Base-by-base conservation (phyloP, 768 basidiomycete species). In the Calocera cornea region DNA sequence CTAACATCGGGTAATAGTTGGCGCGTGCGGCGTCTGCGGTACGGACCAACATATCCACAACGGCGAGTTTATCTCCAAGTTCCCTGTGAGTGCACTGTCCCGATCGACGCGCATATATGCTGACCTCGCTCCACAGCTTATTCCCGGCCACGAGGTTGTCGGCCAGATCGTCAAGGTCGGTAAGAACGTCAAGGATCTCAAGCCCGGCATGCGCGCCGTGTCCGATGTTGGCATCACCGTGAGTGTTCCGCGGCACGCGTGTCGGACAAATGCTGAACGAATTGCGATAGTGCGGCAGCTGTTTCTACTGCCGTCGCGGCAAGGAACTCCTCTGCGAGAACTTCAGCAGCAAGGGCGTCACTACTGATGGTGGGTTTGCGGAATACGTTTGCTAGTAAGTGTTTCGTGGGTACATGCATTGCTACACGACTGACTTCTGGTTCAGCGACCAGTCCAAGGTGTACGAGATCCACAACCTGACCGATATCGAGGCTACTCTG, bases 251-350 rank as follows among this genome's bases (percentile, higher is more conserved):
- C 29, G 31, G 16, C 12, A 31, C 65, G 16, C 41, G 68, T 71
- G 70, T 31, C 27, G 27, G 44, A 65, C 19, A 12, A 19, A 14
- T 34, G 22, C n/a, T 64, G 24, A 49, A 34, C 27, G 16, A 34
- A 33, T 72, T 24, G 29, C 17, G 44, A 29, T 70, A 91, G 89
- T 94, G 92, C 78, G 88, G 86, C 8, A 81, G 80, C 68, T 95
- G 92, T 77, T 92, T 92, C 78, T 92, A 86, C 78, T 95, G 93
- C 77, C 84, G 90, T 65, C 84, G 90, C 49, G 92, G 91, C n/a
- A 79, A 90, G 73, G 82, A 85, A 22, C 80, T 94, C 11, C 78
- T 92, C 66, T 95, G 93, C 77, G 92, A 94, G 76, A 82, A 90
- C 79, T 93, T 92, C 77, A 80, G 86, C 67, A 83, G 88, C 5